Percentiles rank a stretch among this genome's conserved stretches.
Evolutionary conservation across 352 stramenopile genomes (phyloP).

Genomic region (Phytopythium litorale): DNA sequence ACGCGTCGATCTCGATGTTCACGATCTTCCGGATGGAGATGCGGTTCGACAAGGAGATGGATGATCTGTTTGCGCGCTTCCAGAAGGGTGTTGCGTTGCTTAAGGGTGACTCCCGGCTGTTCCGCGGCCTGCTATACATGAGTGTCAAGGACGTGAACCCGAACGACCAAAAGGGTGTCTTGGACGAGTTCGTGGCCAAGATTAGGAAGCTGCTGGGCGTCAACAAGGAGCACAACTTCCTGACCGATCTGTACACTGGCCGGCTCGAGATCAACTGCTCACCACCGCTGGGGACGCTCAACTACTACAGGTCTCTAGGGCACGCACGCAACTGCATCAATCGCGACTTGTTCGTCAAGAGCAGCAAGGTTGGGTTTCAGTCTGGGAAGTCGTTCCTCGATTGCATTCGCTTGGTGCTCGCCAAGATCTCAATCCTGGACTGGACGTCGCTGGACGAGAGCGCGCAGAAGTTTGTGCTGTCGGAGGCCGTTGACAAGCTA

Average conservation of each 20-base stretch:
- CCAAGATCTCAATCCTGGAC: constrained; percentile 78
- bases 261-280: constrained; percentile 62
- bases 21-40: constrained; percentile 75
- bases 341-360: too few relatives aligned
- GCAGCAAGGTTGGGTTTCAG: too few relatives aligned
- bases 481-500: constrained; percentile 44
- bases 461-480: constrained; percentile 40
- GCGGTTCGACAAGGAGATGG: constrained; percentile 73
- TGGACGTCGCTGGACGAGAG: constrained; percentile 77
- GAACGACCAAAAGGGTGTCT: constrained; percentile 41
- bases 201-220: constrained; percentile 31
- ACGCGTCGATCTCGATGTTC: constrained; percentile 59
- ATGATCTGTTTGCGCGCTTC: constrained; percentile 57
- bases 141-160: constrained; percentile 69
- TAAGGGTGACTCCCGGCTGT: constrained; percentile 46
- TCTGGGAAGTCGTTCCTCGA: constrained; percentile 66
- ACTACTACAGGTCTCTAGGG: constrained; percentile 61
- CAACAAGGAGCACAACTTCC: constrained; percentile 56
- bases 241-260: constrained; percentile 60
- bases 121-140: constrained; percentile 57
- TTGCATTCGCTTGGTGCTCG: constrained; percentile 63
- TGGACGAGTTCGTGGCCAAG: constrained; percentile 48
- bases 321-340: constrained; percentile 32
- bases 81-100: constrained; percentile 61
- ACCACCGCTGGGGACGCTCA: constrained; percentile 47